Percentiles rank a stretch among this genome's conserved stretches.
These are phyloP conservation scores for Testicularia cyperi DNA, from an alignment of 1,284 basidiomycete genomes.

Conservation along the genomic window DNA sequence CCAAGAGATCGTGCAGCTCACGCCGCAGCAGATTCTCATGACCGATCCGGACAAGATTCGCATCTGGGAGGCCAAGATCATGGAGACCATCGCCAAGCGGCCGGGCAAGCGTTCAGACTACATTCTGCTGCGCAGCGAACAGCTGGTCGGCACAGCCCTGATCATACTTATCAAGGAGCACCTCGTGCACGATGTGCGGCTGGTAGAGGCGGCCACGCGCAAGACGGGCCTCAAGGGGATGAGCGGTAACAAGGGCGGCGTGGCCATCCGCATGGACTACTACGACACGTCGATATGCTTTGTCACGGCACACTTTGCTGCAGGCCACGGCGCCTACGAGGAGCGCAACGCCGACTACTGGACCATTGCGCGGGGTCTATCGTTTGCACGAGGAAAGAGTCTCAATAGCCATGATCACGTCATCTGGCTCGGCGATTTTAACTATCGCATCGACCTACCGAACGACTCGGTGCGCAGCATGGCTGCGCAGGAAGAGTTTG, in stretches of 20 bases:
- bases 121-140: constrained; percentile 84
- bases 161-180: constrained; percentile 79
- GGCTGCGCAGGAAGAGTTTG: constrained; percentile 66
- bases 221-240: constrained; percentile 97
- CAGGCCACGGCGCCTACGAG: constrained; percentile 82
- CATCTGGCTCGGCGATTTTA: constrained; percentile 89
- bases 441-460: constrained; percentile 86
- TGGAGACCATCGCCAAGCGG: constrained; percentile 74
- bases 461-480: constrained; percentile 73
- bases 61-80: constrained; percentile 78
- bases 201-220: constrained; percentile 85
- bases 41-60: constrained; percentile 83
- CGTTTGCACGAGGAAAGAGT: constrained; percentile 83
- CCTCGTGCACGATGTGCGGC: constrained; percentile 75
- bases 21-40: constrained; percentile 87
- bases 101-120: constrained; percentile 73
- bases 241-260: constrained; percentile 87
- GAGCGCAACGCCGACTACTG: constrained; percentile 91
- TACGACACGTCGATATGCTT: constrained; percentile 91
- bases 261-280: constrained; percentile 86
- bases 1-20: constrained; percentile 96
- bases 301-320: constrained; percentile 91
- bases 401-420: constrained; percentile 84
- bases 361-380: constrained; percentile 79
- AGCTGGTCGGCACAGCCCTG: constrained; percentile 92